Percentiles rank a stretch among this genome's conserved stretches.
These are phyloP conservation scores for Cetraspora pellucida DNA, from an alignment of 192 early-diverging fungal species.

Conservation along the genomic window DNA sequence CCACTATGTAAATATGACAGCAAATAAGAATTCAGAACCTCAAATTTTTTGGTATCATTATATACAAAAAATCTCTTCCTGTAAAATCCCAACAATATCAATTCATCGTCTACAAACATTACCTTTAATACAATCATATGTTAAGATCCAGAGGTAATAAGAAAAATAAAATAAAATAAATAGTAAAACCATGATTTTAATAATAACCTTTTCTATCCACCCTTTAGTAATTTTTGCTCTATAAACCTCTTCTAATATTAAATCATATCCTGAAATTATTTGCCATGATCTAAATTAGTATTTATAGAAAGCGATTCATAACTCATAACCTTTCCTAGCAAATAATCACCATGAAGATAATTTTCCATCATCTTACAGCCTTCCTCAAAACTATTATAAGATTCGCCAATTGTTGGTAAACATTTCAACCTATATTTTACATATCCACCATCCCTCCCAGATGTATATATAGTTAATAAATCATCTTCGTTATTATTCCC, in stretches of 20 bases:
- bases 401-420: background rate
- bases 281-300: background rate
- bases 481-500: conserved; percentile 30
- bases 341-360: background rate
- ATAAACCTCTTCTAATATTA: conserved; percentile 55
- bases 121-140: conserved; percentile 6
- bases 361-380: background rate
- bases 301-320: too few species aligned
- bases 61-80: conserved; percentile 71
- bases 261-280: background rate
- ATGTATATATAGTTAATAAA: conserved; percentile 55
- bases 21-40: conserved; percentile 40
- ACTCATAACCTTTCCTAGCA: too few species aligned
- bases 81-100: conserved; percentile 73
- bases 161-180: conserved; percentile 2
- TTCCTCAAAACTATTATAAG: background rate
- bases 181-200: background rate
- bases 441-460: conserved; percentile 70
- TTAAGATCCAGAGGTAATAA: background rate
- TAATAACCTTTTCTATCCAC: conserved; percentile 63
- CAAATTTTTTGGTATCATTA: conserved; percentile 67
- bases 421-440: conserved; percentile 51
- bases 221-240: conserved; percentile 73
- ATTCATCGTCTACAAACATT: conserved; percentile 51
- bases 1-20: background rate